These are phyloP conservation scores for Naumovozyma castellii DNA, from an alignment of 805 yeast species.

Conservation along the genomic window DNA sequence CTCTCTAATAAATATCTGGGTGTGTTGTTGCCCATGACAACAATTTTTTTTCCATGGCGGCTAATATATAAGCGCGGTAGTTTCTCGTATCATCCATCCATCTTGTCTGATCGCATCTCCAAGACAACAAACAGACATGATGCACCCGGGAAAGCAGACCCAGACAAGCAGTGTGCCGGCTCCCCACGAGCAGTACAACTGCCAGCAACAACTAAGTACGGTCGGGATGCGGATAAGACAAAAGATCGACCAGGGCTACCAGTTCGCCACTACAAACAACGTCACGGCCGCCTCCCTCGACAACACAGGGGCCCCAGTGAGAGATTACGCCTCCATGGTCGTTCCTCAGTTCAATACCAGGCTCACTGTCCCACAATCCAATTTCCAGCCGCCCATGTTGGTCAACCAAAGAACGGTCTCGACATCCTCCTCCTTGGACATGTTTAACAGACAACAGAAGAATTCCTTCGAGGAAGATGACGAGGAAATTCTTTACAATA, in stretches of 20 bases:
- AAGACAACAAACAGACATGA: too few relatives aligned
- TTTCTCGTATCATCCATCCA: too few relatives aligned
- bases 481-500: background rate
- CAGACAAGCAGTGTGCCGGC: background rate
- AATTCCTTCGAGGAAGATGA: background rate
- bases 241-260: conserved; percentile 54
- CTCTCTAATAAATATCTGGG: too few relatives aligned
- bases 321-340: conserved; percentile 17
- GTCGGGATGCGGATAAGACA: conserved; percentile 68
- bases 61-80: too few relatives aligned
- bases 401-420: conserved; percentile 27
- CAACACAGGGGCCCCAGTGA: conserved; percentile 6
- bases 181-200: conserved; percentile 4
- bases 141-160: conserved; percentile 1
- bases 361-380: background rate
- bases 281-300: conserved; percentile 2
- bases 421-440: background rate
- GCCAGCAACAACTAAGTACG: conserved; percentile 37
- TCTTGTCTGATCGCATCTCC: too few relatives aligned
- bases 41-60: too few relatives aligned
- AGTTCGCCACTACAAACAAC: conserved; percentile 1
- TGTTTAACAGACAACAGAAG: conserved; percentile 1
- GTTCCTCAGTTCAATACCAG: conserved; percentile 23
- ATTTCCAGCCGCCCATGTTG: conserved; percentile 28
- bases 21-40: too few relatives aligned